Evolutionary conservation across 2,329 filamentous ascomycete species (phyloP).

Genomic region (Tympanopsis confertula): DNA sequence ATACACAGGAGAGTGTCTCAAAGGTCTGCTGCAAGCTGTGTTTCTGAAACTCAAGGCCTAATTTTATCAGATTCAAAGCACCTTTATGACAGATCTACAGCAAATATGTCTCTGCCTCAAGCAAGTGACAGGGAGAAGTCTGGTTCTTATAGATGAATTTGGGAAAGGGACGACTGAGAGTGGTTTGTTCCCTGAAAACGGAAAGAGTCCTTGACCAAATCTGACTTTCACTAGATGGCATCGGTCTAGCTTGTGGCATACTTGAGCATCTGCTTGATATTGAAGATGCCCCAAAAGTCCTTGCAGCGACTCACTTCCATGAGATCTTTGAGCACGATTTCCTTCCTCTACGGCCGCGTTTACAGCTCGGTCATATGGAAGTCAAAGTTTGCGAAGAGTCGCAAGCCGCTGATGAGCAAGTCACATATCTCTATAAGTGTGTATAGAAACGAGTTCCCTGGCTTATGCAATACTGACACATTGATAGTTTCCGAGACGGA

Average conservation of each 20-base stretch:
- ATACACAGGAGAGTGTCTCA: constrained; percentile 43
- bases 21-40: constrained; percentile 36
- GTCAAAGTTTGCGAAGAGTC: constrained; percentile 28
- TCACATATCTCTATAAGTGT: constrained; percentile 28
- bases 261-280: constrained; percentile 42
- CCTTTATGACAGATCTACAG: constrained; percentile 47
- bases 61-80: constrained; percentile 38
- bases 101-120: constrained; percentile 53
- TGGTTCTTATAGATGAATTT: constrained; percentile 63
- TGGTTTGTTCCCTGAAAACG: constrained; percentile 14
- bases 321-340: constrained; percentile 40
- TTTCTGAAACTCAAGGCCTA: not conserved
- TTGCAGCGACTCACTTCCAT: constrained; percentile 54
- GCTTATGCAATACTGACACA: too few species aligned
- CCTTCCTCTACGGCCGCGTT: constrained; percentile 25
- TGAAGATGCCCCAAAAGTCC: constrained; percentile 39
- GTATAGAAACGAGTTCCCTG: too few species aligned
- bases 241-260: constrained; percentile 50
- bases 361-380: constrained; percentile 49
- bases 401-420: constrained; percentile 33
- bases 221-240: constrained; percentile 35
- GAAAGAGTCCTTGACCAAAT: not conserved
- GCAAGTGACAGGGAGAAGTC: constrained; percentile 46
- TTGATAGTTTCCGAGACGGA: not conserved
- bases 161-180: constrained; percentile 55